Conservation (phyloP, 23 red algal species). For the Pyropia yezoensis region DNA sequence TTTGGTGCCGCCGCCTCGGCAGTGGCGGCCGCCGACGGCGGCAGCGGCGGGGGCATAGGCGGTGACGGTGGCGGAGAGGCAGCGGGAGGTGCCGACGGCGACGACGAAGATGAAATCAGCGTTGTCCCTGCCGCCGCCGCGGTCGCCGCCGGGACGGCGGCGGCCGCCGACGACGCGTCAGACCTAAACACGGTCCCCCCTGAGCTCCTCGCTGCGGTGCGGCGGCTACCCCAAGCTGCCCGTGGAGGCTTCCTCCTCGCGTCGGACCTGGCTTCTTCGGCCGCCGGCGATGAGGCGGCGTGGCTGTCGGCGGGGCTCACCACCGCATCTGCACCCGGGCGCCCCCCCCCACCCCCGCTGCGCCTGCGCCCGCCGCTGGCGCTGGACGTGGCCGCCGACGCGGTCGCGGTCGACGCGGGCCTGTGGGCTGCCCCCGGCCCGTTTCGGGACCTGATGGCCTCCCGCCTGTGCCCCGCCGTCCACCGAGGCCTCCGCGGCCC, state of each 20-base stretch:
- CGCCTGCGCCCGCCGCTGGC: conserved; percentile 11
- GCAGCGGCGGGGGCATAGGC: neutral
- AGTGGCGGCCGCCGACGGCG: conserved; percentile 20
- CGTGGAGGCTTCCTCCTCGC: conserved; percentile 24
- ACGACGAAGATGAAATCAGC: too few relatives aligned
- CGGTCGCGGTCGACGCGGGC: conserved; percentile 24
- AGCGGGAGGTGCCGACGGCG: neutral
- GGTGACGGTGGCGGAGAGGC: conserved; percentile 17
- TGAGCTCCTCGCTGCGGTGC: too few relatives aligned
- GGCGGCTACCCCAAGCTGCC: conserved; percentile 23
- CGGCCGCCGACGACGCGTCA: too few relatives aligned
- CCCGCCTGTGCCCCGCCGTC: conserved; percentile 35
- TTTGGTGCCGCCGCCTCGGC: conserved; percentile 35
- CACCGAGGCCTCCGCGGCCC: conserved; percentile 33
- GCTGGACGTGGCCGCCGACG: conserved; percentile 48
- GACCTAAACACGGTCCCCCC: too few relatives aligned
- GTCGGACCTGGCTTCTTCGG: conserved; percentile 30
- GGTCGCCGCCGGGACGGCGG: neutral
- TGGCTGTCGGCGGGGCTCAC: conserved; percentile 13
- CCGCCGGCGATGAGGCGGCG: conserved; percentile 2
- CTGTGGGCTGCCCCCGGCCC: conserved; percentile 20
- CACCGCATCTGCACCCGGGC: neutral
- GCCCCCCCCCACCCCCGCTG: neutral
- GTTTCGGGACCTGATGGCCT: conserved; percentile 33
- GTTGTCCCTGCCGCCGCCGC: neutral